Base-by-base conservation (phyloP, 148 eudicot genomes). In the Rhododendron ovatum region DNA sequence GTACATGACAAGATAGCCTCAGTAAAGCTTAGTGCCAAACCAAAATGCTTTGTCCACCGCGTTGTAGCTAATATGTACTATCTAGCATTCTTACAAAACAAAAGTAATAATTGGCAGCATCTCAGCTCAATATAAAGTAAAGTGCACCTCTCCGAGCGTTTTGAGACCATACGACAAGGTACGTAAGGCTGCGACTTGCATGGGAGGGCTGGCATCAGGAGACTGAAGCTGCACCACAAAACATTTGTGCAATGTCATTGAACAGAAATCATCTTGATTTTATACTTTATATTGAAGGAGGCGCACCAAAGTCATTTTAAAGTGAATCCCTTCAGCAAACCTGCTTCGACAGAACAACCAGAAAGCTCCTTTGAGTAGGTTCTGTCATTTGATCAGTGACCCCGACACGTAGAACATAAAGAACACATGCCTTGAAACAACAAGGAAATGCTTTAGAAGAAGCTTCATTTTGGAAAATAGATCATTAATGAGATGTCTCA, bases 371-470 rank as follows among this genome's bases (percentile, higher is more conserved):
- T 90, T 97, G 99, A 87, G 98, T 94, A 90, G 98, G 98, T 90
- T 97, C 99, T 41, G 93, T 93, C 99, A 97, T 95, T 88, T 95
- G 98, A 90, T 97, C 99, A 37, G 93, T 94, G 82, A 97, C 91
- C 85, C 96, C 99, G 74, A 97, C 96, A 87, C 99, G 94, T 89
- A 97, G 95, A 89, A 97, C 92, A 87, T 97, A 97, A 50, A 97
- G 94, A 87, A 97, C 95, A 88, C 99, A 97, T 47, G 99, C 99
- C 99, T 97, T 92, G 93, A 91, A 91, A 89, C 77, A 85, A 93
- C 48, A 85, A 84, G 89, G 84, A 82, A 47, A 89, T 30, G 79
- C 45, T 89, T 89, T 87, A 91, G 90, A 86, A 84, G 87, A 57
- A 83, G 82, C 83, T 55, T 74, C 78, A 86, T 83, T 73, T 80